Conservation (phyloP, 108 stramenopile genomes). For the Nitzschia sp. region DNA sequence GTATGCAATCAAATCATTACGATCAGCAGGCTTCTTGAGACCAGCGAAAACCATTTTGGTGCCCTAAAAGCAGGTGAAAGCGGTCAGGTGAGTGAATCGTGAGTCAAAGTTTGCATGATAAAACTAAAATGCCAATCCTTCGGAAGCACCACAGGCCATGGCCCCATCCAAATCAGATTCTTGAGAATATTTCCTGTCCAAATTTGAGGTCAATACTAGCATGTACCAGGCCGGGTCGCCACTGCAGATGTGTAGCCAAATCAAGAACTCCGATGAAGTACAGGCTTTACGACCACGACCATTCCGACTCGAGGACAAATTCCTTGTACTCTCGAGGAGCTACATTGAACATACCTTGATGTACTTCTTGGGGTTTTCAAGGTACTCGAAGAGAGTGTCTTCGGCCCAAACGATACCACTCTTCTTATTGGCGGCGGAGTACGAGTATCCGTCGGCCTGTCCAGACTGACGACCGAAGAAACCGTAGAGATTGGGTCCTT, state of each 20-base stretch:
- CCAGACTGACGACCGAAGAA: slow-evolving; percentile 98
- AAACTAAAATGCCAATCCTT: too few species aligned
- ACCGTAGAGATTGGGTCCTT: slow-evolving; percentile 99
- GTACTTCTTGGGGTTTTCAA: slow-evolving; percentile 99
- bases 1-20: slow-evolving; percentile 99
- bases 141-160: too few species aligned
- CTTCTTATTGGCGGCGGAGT: slow-evolving; percentile 98
- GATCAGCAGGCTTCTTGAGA: slow-evolving; percentile 96
- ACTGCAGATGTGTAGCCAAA: too few species aligned
- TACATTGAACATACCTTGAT: slow-evolving; percentile 97
- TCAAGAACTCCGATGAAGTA: too few species aligned
- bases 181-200: too few species aligned
- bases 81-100: neutral
- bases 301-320: too few species aligned
- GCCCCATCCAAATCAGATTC: too few species aligned
- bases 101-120: neutral
- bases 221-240: too few species aligned
- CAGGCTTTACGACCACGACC: too few species aligned
- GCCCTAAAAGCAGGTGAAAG: slow-evolving; percentile 65
- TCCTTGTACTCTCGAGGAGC: too few species aligned
- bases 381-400: slow-evolving; percentile 96
- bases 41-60: slow-evolving; percentile 99
- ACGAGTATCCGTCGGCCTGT: slow-evolving; percentile 94
- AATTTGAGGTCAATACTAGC: too few species aligned
- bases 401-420: slow-evolving; percentile 94